A percentile compares a stretch with the other conserved stretches of the same genome.
These are phyloP conservation scores for Obba rivulosa DNA, from an alignment of 768 basidiomycete genomes.

Conservation along the genomic window DNA sequence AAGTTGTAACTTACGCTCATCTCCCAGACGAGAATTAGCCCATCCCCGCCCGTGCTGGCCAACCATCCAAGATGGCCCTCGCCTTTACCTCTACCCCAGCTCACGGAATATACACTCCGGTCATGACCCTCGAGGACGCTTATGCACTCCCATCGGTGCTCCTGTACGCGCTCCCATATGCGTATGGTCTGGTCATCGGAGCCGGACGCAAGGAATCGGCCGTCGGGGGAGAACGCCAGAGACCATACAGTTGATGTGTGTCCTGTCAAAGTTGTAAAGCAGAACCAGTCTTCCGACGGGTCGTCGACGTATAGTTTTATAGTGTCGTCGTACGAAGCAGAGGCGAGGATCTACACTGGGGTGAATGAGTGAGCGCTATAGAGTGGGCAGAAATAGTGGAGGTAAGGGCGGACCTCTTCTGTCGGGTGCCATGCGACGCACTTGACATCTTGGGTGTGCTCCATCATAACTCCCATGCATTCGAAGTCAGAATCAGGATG, in stretches of 20 bases:
- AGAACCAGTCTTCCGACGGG: slow-evolving; percentile 91
- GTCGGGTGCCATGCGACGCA: slow-evolving; percentile 91
- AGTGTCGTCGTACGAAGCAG: slow-evolving; percentile 94
- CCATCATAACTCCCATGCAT: slow-evolving; percentile 93
- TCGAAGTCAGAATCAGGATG: slow-evolving; percentile 93
- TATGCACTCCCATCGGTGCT: slow-evolving; percentile 60
- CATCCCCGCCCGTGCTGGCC: slow-evolving; percentile 84
- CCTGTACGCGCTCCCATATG: slow-evolving; percentile 70
- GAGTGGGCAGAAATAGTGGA: not conserved
- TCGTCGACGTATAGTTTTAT: slow-evolving; percentile 93
- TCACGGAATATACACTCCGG: slow-evolving; percentile 74
- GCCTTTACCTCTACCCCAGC: slow-evolving; percentile 50
- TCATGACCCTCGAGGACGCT: slow-evolving; percentile 60
- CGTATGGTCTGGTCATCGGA: slow-evolving; percentile 83
- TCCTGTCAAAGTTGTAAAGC: slow-evolving; percentile 74
- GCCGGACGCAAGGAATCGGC: slow-evolving; percentile 77
- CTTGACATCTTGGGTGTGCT: slow-evolving; percentile 96
- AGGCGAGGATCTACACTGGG: slow-evolving; percentile 78
- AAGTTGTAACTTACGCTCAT: slow-evolving; percentile 28
- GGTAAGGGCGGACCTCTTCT: slow-evolving; percentile 65
- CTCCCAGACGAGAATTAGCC: slow-evolving; percentile 76
- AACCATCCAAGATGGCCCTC: slow-evolving; percentile 64
- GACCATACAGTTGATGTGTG: slow-evolving; percentile 92
- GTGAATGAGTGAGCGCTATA: slow-evolving; percentile 6
- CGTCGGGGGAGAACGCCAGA: slow-evolving; percentile 69